Evolutionary conservation across 2,329 filamentous ascomycete species (phyloP), one percentile per base, ranked within the genome.

Genomic region (Sporothrix dimorphospora): DNA sequence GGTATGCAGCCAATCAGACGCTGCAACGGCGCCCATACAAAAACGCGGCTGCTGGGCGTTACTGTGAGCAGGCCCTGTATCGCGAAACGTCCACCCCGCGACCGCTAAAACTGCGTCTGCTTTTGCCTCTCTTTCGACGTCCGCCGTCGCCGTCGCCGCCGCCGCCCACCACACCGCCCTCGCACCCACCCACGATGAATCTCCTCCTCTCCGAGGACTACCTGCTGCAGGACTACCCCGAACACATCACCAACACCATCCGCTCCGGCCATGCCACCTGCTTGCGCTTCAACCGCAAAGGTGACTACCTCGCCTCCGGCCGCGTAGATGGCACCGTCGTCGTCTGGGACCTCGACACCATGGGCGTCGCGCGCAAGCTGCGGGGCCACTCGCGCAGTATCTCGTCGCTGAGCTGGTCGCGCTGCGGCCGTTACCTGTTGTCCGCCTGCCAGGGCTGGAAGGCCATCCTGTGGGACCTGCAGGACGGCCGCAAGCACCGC

Each of bases 371-470:
- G 72, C 91, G 94, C 79, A 99, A 98, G 83, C 85, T 99, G 75
- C 90, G 94, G 75, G 96, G 95, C 14, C 96, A 99, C 82, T 97
- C 93, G 68, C 91, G 93, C 79, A 95, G 96, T 79, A 94, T 99
- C 72, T 95, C 97, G 77, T 97, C 93, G 69, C 82, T 99, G 73
- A 97, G 94, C 83, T 99, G 96, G 96, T 98, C 95, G 69, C 88
- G 91, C 77, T 93, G 94, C 82, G 95, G 96, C 34, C 89, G 93
- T 76, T 98, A 97, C 81, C 86, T 99, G 69, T 88, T 99, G 72
- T 97, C 94, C 72, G 93, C 94, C 12, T 97, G 94, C 59, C 94
- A 98, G 80, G 96, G 97, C 78, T 98, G 95, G 93, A 97, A 97
- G 82, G 94, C 92, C 75, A 94, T 97, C 68, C 86, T 99, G 0